These are phyloP conservation scores for Russula earlei DNA, from an alignment of 768 basidiomycete species.

Conservation along the genomic window DNA sequence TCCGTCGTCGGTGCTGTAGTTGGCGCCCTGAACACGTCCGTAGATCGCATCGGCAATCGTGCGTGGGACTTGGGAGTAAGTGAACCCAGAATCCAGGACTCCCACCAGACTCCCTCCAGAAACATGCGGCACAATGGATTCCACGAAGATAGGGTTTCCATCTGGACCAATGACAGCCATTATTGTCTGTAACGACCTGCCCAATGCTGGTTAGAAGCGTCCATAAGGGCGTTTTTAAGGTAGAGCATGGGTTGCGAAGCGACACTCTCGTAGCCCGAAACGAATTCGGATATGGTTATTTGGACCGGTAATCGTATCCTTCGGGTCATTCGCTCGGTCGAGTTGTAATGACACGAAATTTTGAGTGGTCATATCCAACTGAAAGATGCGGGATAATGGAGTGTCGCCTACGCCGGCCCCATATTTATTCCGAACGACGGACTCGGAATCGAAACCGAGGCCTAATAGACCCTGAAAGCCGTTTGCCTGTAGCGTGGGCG, in stretches of 20 bases:
- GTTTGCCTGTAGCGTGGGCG: slow-evolving; percentile 46
- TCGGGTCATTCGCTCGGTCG: slow-evolving; percentile 47
- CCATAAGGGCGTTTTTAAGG: slow-evolving; percentile 50
- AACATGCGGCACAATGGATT: slow-evolving; percentile 62
- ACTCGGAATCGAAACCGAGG: slow-evolving; percentile 68
- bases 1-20: slow-evolving; percentile 44
- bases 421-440: slow-evolving; percentile 50
- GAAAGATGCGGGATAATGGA: slow-evolving; percentile 56
- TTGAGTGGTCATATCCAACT: slow-evolving; percentile 40
- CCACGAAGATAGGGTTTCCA: slow-evolving; percentile 47
- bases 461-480: slow-evolving; percentile 68
- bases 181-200: slow-evolving; percentile 59
- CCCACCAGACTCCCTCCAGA: slow-evolving; percentile 57
- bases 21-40: slow-evolving; percentile 64
- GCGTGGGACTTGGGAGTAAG: slow-evolving; percentile 63
- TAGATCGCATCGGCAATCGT: slow-evolving; percentile 74
- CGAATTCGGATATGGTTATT: slow-evolving; percentile 57
- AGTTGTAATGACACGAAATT: slow-evolving; percentile 67
- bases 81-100: slow-evolving; percentile 68
- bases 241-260: slow-evolving; percentile 52
- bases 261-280: slow-evolving; percentile 54
- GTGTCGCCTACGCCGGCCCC: slow-evolving; percentile 42
- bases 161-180: slow-evolving; percentile 72
- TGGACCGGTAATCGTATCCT: slow-evolving; percentile 47
- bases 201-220: slow-evolving; percentile 73